Evolutionary conservation across 2,329 filamentous ascomycete genomes (phyloP).

Genomic region (Fusarium verticillioides): DNA sequence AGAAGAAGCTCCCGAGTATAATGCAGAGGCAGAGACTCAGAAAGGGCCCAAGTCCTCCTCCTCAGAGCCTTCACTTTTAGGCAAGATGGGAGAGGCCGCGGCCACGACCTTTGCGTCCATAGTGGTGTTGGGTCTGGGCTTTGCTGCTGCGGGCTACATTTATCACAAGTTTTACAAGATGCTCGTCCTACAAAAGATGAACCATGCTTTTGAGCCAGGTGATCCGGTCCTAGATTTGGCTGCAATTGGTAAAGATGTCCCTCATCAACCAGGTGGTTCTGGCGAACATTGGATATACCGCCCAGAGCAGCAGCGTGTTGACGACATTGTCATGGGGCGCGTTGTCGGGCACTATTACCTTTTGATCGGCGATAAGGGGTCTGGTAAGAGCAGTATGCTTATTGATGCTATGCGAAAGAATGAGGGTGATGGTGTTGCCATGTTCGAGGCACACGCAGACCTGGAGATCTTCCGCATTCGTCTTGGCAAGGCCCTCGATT

Average conservation of each 20-base stretch:
- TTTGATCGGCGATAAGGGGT: conserved; percentile 93
- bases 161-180: conserved; percentile 91
- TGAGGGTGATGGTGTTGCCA: conserved; percentile 87
- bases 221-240: conserved; percentile 89
- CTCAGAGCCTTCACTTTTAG: conserved; percentile 53
- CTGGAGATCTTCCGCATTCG: conserved; percentile 94
- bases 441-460: conserved; percentile 97
- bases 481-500: conserved; percentile 92
- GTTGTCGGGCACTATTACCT: conserved; percentile 88
- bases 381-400: conserved; percentile 96
- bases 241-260: conserved; percentile 69
- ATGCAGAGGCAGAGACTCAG: conserved; percentile 5
- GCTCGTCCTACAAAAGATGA: conserved; percentile 91
- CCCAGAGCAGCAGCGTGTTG: conserved; percentile 82
- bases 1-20: conserved; percentile 16
- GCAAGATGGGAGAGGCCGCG: conserved; percentile 78
- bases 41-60: conserved; percentile 16
- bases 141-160: conserved; percentile 74
- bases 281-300: conserved; percentile 77
- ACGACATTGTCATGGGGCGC: conserved; percentile 82
- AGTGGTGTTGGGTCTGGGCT: conserved; percentile 73
- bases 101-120: conserved; percentile 82
- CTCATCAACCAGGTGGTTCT: conserved; percentile 54
- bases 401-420: conserved; percentile 94
- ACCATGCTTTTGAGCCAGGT: conserved; percentile 88